phyloP scores from a whole-genome alignment of 495 filamentous ascomycete species.

The Penicillium paradoxum region DNA sequence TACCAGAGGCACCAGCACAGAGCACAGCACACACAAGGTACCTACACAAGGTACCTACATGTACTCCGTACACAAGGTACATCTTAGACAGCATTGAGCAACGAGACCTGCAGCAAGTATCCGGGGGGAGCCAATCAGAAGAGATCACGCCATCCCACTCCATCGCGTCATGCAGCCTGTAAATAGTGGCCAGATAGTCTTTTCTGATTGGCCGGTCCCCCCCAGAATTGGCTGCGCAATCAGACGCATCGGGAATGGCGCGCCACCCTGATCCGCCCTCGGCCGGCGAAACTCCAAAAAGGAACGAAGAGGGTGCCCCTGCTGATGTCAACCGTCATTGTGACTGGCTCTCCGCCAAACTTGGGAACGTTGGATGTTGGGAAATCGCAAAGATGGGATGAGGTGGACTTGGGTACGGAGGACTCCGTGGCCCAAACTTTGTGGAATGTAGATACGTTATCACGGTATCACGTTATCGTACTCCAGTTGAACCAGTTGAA shows the following conservation, averaged over 20 bases:
- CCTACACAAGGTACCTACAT: too few relatives aligned
- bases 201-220: conserved; percentile 24
- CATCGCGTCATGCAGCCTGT: conserved; percentile 39
- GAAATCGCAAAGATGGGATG: neutral
- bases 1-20: neutral
- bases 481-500: too few relatives aligned
- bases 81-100: conserved; percentile 15
- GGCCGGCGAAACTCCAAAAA: conserved; percentile 14
- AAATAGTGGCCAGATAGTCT: conserved; percentile 27
- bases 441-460: neutral
- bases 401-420: too few relatives aligned
- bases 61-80: neutral
- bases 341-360: neutral
- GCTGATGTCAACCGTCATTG: conserved; percentile 4
- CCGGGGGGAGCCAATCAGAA: conserved; percentile 21
- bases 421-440: neutral
- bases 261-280: conserved; percentile 35
- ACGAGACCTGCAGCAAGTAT: conserved; percentile 21
- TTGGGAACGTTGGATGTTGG: neutral
- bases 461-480: neutral
- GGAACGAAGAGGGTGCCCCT: conserved; percentile 12
- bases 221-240: conserved; percentile 28
- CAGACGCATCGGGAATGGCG: conserved; percentile 26
- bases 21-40: neutral
- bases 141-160: conserved; percentile 29